Evolutionary conservation across 176 grass and related monocot genomes (phyloP).

Genomic region (Juncus inflexus): DNA sequence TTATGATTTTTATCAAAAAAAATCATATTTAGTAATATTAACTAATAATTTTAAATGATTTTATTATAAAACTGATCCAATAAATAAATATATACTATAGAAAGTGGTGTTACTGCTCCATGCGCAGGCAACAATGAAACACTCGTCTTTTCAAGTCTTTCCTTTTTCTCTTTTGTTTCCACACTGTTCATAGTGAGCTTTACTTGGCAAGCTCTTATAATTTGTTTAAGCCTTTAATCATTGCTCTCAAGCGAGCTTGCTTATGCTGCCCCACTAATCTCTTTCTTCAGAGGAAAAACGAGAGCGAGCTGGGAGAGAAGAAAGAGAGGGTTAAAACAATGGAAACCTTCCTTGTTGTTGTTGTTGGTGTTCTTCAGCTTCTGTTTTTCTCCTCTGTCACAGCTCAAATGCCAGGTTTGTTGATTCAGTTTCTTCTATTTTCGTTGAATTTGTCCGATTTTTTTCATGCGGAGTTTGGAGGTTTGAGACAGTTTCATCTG

Average conservation of each 20-base stretch:
- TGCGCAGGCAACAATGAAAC: constrained; percentile 8
- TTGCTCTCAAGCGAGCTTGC: neutral
- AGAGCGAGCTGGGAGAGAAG: neutral
- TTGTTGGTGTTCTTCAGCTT: neutral
- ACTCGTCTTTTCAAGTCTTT: neutral
- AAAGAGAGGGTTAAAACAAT: neutral
- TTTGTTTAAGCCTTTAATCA: neutral
- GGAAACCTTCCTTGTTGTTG: neutral
- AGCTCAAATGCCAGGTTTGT: constrained; percentile 14
- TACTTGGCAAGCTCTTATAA: neutral
- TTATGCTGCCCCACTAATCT: neutral
- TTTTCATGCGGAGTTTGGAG: neutral
- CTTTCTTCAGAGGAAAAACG: neutral
- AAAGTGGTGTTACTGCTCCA: neutral
- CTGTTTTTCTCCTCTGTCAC: neutral
- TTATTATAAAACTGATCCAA: too few relatives aligned
- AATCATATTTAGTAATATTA: too few relatives aligned
- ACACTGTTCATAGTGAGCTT: constrained; percentile 13
- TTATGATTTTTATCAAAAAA: too few relatives aligned
- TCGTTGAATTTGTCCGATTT: neutral
- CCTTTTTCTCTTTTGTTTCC: constrained; percentile 21
- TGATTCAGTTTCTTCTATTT: neutral
- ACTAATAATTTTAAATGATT: too few relatives aligned
- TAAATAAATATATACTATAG: too few relatives aligned
- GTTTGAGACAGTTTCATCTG: neutral